Evolutionary conservation across 192 early-diverging fungal genomes (phyloP).

Genomic region (Dimargaris verticillata): DNA sequence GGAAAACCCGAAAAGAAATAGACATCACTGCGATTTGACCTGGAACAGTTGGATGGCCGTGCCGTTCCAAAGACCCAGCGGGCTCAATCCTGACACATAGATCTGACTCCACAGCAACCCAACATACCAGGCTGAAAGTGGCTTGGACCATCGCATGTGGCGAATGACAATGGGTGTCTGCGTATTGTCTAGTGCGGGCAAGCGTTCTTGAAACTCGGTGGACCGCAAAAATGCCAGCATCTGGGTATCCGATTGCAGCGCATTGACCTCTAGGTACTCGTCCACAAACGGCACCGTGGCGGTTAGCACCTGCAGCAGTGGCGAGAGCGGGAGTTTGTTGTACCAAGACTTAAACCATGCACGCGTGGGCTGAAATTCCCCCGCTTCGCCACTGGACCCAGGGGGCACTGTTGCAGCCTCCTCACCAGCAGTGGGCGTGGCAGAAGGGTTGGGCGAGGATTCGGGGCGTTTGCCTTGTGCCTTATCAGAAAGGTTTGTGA

Average conservation of each 20-base stretch:
- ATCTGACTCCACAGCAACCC: slow-evolving; percentile 53
- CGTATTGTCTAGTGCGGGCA: slow-evolving; percentile 22
- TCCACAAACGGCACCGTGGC: slow-evolving; percentile 54
- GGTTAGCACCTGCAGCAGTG: slow-evolving; percentile 44
- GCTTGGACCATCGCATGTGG: slow-evolving; percentile 41
- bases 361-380: slow-evolving; percentile 20
- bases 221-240: slow-evolving; percentile 19
- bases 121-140: slow-evolving; percentile 51
- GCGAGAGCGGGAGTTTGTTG: slow-evolving; percentile 46
- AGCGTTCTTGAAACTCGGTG: slow-evolving; percentile 30
- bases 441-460: neutral
- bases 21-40: slow-evolving; percentile 15
- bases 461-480: slow-evolving; percentile 55
- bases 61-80: slow-evolving; percentile 46
- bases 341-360: slow-evolving; percentile 42
- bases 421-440: neutral
- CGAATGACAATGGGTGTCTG: slow-evolving; percentile 35
- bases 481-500: slow-evolving; percentile 50
- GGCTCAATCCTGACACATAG: slow-evolving; percentile 37
- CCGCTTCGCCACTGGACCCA: slow-evolving; percentile 9
- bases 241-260: slow-evolving; percentile 41
- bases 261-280: slow-evolving; percentile 34
- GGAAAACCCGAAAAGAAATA: no score
- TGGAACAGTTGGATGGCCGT: slow-evolving; percentile 40
- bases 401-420: neutral